phyloP scores from a whole-genome alignment of 345 rosid species.

The Physaria fendleri region DNA sequence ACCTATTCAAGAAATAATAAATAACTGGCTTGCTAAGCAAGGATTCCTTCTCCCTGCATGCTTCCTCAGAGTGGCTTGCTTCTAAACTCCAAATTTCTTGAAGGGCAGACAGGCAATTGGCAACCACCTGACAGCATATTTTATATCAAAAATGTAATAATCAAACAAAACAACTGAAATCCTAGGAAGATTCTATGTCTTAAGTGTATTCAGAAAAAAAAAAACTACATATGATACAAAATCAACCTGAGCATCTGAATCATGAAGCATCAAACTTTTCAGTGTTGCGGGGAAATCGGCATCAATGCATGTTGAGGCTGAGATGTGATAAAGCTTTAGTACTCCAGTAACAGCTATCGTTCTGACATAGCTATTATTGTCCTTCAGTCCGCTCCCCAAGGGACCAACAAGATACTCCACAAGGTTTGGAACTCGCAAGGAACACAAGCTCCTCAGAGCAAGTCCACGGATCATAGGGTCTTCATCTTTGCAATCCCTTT shows the following conservation, averaged over 20 bases:
- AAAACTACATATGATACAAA: constrained; percentile 8
- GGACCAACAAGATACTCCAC: constrained; percentile 99
- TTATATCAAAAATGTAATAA: not conserved
- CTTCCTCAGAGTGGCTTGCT: constrained; percentile 83
- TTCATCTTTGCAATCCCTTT: constrained; percentile 92
- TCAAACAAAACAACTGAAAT: not conserved
- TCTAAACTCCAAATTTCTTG: constrained; percentile 97
- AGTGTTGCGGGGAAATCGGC: constrained; percentile 76
- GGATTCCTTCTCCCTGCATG: constrained; percentile 72
- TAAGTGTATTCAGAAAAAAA: not conserved
- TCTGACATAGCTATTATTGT: constrained; percentile 80
- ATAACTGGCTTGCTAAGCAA: constrained; percentile 72
- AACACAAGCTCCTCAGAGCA: constrained; percentile 86
- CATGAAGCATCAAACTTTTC: constrained; percentile 84
- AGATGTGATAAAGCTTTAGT: constrained; percentile 86
- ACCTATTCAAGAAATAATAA: constrained; percentile 77
- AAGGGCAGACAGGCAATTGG: constrained; percentile 77
- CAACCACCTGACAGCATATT: constrained; percentile 61
- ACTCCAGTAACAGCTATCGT: constrained; percentile 82
- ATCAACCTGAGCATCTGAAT: constrained; percentile 76
- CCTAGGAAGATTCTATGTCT: not conserved
- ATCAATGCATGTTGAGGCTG: constrained; percentile 71
- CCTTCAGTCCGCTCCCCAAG: constrained; percentile 74
- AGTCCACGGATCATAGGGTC: constrained; percentile 98
- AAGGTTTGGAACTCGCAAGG: constrained; percentile 75